These are phyloP conservation scores for Carex pumila DNA, from an alignment of 176 grass and related monocot species.

Conservation along the genomic window DNA sequence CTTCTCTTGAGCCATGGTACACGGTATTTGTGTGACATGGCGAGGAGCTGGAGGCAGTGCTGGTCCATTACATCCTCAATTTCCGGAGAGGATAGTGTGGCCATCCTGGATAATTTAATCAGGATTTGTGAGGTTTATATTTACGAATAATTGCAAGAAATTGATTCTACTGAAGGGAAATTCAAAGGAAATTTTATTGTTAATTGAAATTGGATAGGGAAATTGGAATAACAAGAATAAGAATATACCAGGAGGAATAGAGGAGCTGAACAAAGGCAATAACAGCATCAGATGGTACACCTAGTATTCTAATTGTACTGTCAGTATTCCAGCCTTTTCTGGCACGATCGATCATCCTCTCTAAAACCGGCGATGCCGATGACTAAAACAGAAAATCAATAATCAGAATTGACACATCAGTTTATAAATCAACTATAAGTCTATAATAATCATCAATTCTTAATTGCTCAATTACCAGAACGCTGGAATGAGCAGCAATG, in stretches of 20 bases:
- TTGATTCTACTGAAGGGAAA: background rate
- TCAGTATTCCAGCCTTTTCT: slow-evolving; percentile 17
- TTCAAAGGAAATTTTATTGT: background rate
- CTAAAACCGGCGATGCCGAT: slow-evolving; percentile 64
- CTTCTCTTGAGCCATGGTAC: slow-evolving; percentile 54
- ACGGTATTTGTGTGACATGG: slow-evolving; percentile 56
- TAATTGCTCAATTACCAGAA: slow-evolving; percentile 60
- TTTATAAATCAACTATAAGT: background rate
- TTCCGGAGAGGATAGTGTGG: background rate
- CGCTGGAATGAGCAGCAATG: slow-evolving; percentile 41
- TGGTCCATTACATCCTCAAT: slow-evolving; percentile 29
- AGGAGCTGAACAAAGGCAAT: slow-evolving; percentile 51
- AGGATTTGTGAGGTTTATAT: background rate
- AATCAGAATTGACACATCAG: background rate
- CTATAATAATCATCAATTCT: background rate
- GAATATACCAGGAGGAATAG: slow-evolving; percentile 26
- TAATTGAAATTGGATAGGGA: background rate
- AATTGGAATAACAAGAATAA: background rate
- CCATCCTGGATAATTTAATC: background rate
- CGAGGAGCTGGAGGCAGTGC: slow-evolving; percentile 52
- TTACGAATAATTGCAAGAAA: background rate
- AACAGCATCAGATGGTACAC: slow-evolving; percentile 43
- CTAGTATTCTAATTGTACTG: slow-evolving; percentile 38
- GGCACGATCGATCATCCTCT: slow-evolving; percentile 34
- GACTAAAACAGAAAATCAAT: slow-evolving; percentile 23